These are phyloP conservation scores for Monosporascus sp. DNA, from an alignment of 2,329 filamentous ascomycete species.

Conservation along the genomic window DNA sequence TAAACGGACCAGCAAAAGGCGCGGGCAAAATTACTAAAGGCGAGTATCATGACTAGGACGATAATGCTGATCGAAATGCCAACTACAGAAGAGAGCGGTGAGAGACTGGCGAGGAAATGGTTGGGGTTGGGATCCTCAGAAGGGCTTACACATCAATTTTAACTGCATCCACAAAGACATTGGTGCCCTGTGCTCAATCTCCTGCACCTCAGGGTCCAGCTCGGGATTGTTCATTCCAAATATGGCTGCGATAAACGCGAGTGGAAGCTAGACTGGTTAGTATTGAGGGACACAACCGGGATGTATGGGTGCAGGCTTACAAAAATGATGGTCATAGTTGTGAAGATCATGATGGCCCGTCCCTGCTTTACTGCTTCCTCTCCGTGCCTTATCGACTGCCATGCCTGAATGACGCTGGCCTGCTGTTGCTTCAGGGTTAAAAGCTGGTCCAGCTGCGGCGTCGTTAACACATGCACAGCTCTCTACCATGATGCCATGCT, in stretches of 20 bases:
- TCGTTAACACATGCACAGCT: constrained; percentile 22
- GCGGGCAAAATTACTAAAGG: no score
- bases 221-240: constrained; percentile 34
- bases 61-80: no score
- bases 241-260: constrained; percentile 33
- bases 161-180: no score
- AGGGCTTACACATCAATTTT: no score
- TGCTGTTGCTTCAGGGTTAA: constrained; percentile 39
- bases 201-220: no score
- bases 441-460: background rate
- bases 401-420: constrained; percentile 38
- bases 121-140: no score
- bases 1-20: no score
- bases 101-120: no score
- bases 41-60: no score
- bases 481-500: background rate
- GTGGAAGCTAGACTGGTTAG: constrained; percentile 24
- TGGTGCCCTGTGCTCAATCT: no score
- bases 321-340: constrained; percentile 41
- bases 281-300: background rate
- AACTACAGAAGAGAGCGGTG: no score
- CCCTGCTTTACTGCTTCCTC: constrained; percentile 37
- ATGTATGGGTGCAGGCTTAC: constrained; percentile 20
- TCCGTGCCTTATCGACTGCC: constrained; percentile 33
- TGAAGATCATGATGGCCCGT: constrained; percentile 40